Conservation (phyloP, 2,329 filamentous ascomycete species). For the Alternaria solani region DNA sequence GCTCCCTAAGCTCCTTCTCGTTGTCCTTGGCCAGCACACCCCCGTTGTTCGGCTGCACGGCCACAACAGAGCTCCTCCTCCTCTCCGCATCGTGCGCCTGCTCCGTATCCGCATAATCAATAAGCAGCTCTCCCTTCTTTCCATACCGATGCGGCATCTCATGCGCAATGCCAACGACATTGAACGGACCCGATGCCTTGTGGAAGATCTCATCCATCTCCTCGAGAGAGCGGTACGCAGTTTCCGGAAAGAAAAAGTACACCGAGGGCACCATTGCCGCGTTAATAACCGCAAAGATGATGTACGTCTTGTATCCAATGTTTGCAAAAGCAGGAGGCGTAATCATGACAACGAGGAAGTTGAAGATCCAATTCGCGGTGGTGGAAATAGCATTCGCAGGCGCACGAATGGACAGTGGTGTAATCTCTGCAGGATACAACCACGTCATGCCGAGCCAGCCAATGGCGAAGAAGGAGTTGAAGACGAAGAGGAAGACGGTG, state of each 20-base stretch:
- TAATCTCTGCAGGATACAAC: conserved; percentile 74
- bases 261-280: conserved; percentile 64
- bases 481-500: conserved; percentile 88
- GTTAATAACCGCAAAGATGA: conserved; percentile 66
- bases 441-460: conserved; percentile 80
- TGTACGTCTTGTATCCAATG: conserved; percentile 64
- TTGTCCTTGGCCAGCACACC: conserved; percentile 11
- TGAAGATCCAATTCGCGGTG: conserved; percentile 62
- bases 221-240: conserved; percentile 57
- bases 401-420: conserved; percentile 85
- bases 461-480: conserved; percentile 89
- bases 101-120: conserved; percentile 58
- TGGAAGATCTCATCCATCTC: conserved; percentile 69
- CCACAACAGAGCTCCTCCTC: conserved; percentile 39
- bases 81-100: conserved; percentile 41
- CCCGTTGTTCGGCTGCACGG: conserved; percentile 11
- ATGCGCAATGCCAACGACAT: conserved; percentile 59
- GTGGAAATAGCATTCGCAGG: conserved; percentile 88
- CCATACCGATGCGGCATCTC: conserved; percentile 65
- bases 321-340: conserved; percentile 67
- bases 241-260: conserved; percentile 70
- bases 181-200: conserved; percentile 60
- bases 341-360: conserved; percentile 73
- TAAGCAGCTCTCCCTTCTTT: conserved; percentile 65
- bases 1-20: conserved; percentile 11